Base-by-base conservation (phyloP, 495 filamentous ascomycete genomes). In the Tetracladium setigerum region DNA sequence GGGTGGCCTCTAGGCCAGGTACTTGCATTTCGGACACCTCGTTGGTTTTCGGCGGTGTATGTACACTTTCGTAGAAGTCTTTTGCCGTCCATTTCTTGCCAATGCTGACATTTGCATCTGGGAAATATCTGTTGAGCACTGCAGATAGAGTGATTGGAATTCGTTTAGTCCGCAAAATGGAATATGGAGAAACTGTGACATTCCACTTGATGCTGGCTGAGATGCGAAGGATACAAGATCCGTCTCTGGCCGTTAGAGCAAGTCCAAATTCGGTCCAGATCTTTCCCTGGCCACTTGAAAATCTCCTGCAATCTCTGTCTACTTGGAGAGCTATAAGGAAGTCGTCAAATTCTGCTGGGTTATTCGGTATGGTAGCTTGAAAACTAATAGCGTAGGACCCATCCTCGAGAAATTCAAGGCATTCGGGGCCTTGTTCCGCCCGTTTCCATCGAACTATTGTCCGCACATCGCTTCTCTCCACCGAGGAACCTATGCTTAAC, bases 41-140 rank as follows among this genome's bases (percentile, higher is more conserved):
- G 38, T 58, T 52, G 19, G 51, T 22, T 14, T 50, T 53, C 6
- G 42, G 48, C 2, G 55, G 50, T 14, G 48, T 31, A 46, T 61
- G 55, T 13, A 56, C 52, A 30, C 52, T 52, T 42, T 54, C 38
- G 32, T 61, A 61, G 24, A 61, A 61, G 34, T 58, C 55, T 31
- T 56, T 55, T 10, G 58, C 49, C 18, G 53, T 51, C 55, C 52
- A 57, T 17, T 35, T 44, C 12, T 52, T 38, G 2, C 17, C n/a
- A 4, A 45, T 41, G 1, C 33, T 39, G 8, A 31, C 34, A 31
- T 45, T 40, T 19, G 43, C 39, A 44, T 58, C 47, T 10, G 52
- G 58, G 37, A 61, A 56, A 22, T 58, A 58, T 11, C 22, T 12
- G 4, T 38, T 19, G 5, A 58, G 12, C 2, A 59, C 19, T 5